Conservation (phyloP, 768 basidiomycete species). For the Termitomyces sp. region DNA sequence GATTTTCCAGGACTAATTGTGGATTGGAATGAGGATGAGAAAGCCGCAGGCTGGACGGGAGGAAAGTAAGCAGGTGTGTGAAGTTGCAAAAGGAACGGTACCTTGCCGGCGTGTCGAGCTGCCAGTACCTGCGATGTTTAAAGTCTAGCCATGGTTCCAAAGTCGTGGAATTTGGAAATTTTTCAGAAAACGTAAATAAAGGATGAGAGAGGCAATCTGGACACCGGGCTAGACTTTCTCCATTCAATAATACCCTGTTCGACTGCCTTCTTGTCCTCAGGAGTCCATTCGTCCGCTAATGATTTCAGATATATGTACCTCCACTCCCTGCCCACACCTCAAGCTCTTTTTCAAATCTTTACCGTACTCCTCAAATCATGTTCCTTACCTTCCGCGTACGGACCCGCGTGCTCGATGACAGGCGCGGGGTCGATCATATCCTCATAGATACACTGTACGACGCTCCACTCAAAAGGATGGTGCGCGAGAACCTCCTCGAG, state of each 20-base stretch:
- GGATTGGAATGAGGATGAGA: not conserved
- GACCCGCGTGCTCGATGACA: constrained; percentile 33
- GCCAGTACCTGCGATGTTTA: not conserved
- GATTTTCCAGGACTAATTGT: not conserved
- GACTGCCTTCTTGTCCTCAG: constrained; percentile 39
- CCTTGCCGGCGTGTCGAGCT: not conserved
- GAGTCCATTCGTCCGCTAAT: constrained; percentile 31
- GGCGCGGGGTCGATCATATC: constrained; percentile 49
- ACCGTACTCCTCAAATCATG: constrained; percentile 33
- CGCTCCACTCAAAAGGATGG: constrained; percentile 45
- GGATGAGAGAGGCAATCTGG: constrained; percentile 43
- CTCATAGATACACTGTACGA: constrained; percentile 59
- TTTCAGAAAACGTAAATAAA: not conserved
- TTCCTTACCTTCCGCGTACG: constrained; percentile 12
- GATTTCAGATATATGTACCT: constrained; percentile 45
- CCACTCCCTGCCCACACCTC: constrained; percentile 48
- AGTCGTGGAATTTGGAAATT: not conserved
- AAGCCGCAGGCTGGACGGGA: not conserved
- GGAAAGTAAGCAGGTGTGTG: not conserved
- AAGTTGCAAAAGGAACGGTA: not conserved
- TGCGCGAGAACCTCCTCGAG: constrained; percentile 17
- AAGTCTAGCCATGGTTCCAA: not conserved
- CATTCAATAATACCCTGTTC: constrained; percentile 53
- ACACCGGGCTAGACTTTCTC: constrained; percentile 49
- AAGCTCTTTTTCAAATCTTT: constrained; percentile 60